Conservation (phyloP, 108 stramenopile genomes). For the Cyclotella atomus region DNA sequence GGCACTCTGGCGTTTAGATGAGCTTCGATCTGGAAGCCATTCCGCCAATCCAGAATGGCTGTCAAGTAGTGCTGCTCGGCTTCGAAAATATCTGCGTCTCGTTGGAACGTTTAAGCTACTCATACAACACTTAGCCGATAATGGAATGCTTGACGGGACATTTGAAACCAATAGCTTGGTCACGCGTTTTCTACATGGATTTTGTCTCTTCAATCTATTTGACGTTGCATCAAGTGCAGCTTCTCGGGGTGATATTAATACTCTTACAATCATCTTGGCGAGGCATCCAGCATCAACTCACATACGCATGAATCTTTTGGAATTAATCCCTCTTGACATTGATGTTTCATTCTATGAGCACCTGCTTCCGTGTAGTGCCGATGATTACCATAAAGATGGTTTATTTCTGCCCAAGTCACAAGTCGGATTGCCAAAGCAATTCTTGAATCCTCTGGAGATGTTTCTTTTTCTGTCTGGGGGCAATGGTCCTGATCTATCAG, state of each 20-base stretch:
- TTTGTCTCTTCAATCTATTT: constrained; percentile 33
- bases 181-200: constrained; percentile 51
- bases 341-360: constrained; percentile 57
- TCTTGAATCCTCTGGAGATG: constrained; percentile 40
- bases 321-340: constrained; percentile 51
- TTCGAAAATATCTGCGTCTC: constrained; percentile 28
- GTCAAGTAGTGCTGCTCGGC: constrained; percentile 25
- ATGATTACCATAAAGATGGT: constrained; percentile 1
- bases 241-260: constrained; percentile 55
- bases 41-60: constrained; percentile 22
- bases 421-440: neutral
- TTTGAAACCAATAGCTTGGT: neutral
- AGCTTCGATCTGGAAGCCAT: constrained; percentile 2
- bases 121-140: constrained; percentile 30
- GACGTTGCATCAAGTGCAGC: constrained; percentile 56
- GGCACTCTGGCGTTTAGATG: constrained; percentile 30
- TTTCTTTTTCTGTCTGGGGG: constrained; percentile 27
- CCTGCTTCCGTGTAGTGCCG: constrained; percentile 50
- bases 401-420: constrained; percentile 13
- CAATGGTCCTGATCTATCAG: constrained; percentile 7
- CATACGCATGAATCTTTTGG: constrained; percentile 47
- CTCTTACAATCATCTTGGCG: constrained; percentile 57
- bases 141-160: constrained; percentile 8
- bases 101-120: constrained; percentile 66
- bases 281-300: constrained; percentile 54